Base-by-base conservation (phyloP, 805 yeast species). In the Zygosaccharomyces siamensis region DNA sequence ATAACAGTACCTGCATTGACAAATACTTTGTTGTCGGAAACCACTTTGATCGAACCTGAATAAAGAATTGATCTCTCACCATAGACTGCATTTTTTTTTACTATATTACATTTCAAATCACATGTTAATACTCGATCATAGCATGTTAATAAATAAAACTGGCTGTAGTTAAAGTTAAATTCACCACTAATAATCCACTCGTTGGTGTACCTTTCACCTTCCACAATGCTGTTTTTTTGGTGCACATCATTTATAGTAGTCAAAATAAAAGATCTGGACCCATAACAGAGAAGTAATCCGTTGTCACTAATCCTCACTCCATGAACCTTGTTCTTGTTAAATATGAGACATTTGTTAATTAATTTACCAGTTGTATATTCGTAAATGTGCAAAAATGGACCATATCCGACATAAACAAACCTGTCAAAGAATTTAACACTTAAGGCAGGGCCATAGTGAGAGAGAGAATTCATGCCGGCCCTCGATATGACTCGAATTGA, bases 1-100 rank as follows among this genome's bases (percentile, higher is more conserved):
- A 90, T 82, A 2, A 92, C 97, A 0, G 99, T 92, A 21, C 99
- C 99, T 0, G 97, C 90, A 24, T 89, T 89, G 11, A 89, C 74
- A 4, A 77, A 62, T 0, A 83, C 77, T 32, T 67, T 64, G 5
- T 69, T 72, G 10, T 66, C 62, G 2, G 64, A 49, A 14, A 77
- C 55, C 0, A 76, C 76, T 46, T 73, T 74, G 33, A 92, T 77
- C 1, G 87, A 75, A 0, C 98, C 99, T 5, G 96, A 87, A 63
- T 93, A 93, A 31, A 93, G 72, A 40, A 92, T 84, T 1, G 96
- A 86, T 55, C 85, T 83, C 66, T 88, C 95, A 16, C 76, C 76
- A 58, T 83, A 79, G 21, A 78, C 53, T 1, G 69, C 62, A 43
- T 64, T 69, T 18, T 56, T 66, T 47, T 56, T 31, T 4, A 57